A percentile compares a stretch with the other conserved stretches of the same genome.
Conservation (phyloP, 352 stramenopile species). For the Pseudoperonospora humuli region DNA sequence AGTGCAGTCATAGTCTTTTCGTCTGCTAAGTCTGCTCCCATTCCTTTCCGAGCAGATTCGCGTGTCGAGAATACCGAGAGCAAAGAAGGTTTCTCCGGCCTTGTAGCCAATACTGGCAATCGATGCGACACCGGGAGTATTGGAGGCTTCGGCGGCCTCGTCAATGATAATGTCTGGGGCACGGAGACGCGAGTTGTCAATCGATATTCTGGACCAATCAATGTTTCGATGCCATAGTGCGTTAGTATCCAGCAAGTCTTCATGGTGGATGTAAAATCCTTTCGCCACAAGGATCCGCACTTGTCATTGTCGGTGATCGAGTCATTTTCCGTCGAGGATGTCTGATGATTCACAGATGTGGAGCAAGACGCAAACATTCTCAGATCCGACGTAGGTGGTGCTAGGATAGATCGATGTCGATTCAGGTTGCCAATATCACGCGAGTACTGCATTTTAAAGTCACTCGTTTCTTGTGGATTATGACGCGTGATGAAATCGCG, state of each 20-base stretch:
- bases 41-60: constrained; percentile 37
- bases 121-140: constrained; percentile 26
- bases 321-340: constrained; percentile 9
- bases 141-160: constrained; percentile 9
- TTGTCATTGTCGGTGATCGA: constrained; percentile 19
- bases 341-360: constrained; percentile 17
- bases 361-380: constrained; percentile 20
- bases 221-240: constrained; percentile 40
- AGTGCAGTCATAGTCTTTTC: constrained; percentile 41
- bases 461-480: constrained; percentile 62
- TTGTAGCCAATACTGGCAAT: constrained; percentile 8
- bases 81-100: constrained; percentile 26
- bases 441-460: constrained; percentile 74
- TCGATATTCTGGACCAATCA: constrained; percentile 58
- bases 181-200: constrained; percentile 45
- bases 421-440: constrained; percentile 59
- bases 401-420: constrained; percentile 52
- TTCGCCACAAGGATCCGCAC: constrained; percentile 31
- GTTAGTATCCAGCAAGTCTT: constrained; percentile 69
- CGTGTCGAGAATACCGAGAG: constrained; percentile 31
- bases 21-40: constrained; percentile 37
- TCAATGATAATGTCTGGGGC: constrained; percentile 17
- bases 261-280: constrained; percentile 36
- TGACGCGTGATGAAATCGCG: constrained; percentile 65
- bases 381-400: constrained; percentile 27